A percentile compares a stretch with the other conserved stretches of the same genome.
These are phyloP conservation scores for Trifolium repens DNA, from an alignment of 306 rosid species.

Conservation along the genomic window DNA sequence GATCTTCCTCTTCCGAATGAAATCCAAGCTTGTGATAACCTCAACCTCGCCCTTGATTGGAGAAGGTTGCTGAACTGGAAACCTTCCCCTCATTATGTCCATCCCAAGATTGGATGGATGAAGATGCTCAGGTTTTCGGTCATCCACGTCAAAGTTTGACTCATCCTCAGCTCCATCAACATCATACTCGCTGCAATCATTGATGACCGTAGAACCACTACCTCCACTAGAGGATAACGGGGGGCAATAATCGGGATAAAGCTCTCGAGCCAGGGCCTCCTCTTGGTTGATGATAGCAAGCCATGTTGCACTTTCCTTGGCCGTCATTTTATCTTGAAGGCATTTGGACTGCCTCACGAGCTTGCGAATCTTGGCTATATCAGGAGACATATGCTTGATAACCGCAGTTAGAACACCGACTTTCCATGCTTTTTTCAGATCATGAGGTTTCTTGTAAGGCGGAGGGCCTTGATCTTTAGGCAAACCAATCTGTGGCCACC, in stretches of 20 bases:
- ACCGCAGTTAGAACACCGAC: conserved; percentile 84
- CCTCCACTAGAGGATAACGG: conserved; percentile 60
- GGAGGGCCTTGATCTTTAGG: conserved; percentile 82
- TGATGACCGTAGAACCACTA: conserved; percentile 62
- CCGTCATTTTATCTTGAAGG: conserved; percentile 92
- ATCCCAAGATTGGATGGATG: conserved; percentile 56
- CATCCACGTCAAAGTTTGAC: conserved; percentile 59
- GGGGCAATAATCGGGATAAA: conserved; percentile 65
- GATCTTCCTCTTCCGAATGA: conserved; percentile 67
- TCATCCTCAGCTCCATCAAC: conserved; percentile 79
- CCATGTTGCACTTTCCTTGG: conserved; percentile 92
- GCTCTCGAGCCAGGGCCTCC: conserved; percentile 70
- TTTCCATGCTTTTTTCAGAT: conserved; percentile 90
- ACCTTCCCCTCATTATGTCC: conserved; percentile 56
- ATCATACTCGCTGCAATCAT: conserved; percentile 72
- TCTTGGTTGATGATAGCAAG: conserved; percentile 85
- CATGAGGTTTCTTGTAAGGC: conserved; percentile 95
- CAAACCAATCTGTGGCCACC: conserved; percentile 86
- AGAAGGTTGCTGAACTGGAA: conserved; percentile 52
- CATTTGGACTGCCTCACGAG: conserved; percentile 88
- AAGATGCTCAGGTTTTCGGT: conserved; percentile 59
- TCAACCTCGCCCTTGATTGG: conserved; percentile 62
- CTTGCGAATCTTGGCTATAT: conserved; percentile 83
- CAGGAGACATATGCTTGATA: conserved; percentile 91
- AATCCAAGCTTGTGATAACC: conserved; percentile 58